These are phyloP conservation scores for Salix purpurea DNA, from an alignment of 345 rosid species.

Conservation along the genomic window DNA sequence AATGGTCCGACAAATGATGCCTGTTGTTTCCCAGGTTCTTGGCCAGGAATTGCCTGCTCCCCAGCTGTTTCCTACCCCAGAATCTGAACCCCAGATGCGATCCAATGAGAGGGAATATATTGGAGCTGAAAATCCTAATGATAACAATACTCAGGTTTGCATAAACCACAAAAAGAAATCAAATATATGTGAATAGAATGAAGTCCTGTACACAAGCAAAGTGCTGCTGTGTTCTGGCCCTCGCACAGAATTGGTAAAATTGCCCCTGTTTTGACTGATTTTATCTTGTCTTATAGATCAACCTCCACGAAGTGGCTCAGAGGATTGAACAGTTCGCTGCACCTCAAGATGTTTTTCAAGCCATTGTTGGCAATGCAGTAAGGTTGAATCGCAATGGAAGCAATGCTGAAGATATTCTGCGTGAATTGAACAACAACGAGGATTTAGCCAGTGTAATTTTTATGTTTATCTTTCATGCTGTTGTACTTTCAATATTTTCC, in stretches of 20 bases:
- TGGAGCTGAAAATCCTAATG: slow-evolving; percentile 23
- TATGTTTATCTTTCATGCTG: background rate
- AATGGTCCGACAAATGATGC: slow-evolving; percentile 96
- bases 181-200: background rate
- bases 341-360: slow-evolving; percentile 55
- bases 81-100: slow-evolving; percentile 28
- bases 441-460: slow-evolving; percentile 55
- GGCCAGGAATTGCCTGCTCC: slow-evolving; percentile 26
- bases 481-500: background rate
- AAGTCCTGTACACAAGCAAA: background rate
- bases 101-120: slow-evolving; percentile 19
- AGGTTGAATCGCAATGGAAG: slow-evolving; percentile 23
- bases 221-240: background rate
- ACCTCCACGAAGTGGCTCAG: slow-evolving; percentile 44
- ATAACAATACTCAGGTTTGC: slow-evolving; percentile 46
- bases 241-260: background rate
- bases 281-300: slow-evolving; percentile 30
- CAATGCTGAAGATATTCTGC: slow-evolving; percentile 39
- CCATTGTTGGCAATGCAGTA: slow-evolving; percentile 55
- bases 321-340: slow-evolving; percentile 49
- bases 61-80: slow-evolving; percentile 22
- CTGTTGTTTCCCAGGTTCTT: slow-evolving; percentile 80
- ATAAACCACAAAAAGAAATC: background rate
- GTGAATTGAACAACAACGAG: slow-evolving; percentile 52
- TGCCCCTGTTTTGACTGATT: background rate